Conservation (phyloP, 768 basidiomycete species). For the Amanita pallidorosea region DNA sequence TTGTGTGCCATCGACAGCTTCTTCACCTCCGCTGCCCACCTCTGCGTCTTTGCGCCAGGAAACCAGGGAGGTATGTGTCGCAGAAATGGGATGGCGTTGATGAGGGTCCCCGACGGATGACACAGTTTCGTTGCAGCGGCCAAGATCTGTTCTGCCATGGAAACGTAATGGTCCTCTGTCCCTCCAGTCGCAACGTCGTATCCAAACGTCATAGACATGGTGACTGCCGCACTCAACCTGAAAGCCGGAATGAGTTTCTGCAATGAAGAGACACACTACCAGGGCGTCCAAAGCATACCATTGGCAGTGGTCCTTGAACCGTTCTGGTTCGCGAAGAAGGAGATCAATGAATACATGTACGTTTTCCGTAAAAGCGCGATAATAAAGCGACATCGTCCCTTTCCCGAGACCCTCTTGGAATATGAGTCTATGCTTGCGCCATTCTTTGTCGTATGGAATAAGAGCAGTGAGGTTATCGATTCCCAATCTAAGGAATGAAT, state of each 20-base stretch:
- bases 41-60: background rate
- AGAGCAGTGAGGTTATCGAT: background rate
- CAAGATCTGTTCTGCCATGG: background rate
- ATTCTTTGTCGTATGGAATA: background rate
- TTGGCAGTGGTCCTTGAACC: background rate
- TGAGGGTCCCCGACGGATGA: background rate
- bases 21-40: background rate
- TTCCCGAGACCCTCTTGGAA: constrained; percentile 1
- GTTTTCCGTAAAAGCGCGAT: background rate
- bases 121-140: background rate
- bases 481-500: background rate
- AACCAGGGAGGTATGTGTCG: constrained; percentile 3
- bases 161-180: background rate
- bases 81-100: constrained; percentile 1
- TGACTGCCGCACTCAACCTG: background rate
- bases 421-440: constrained; percentile 1
- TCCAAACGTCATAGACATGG: background rate
- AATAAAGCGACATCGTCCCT: background rate
- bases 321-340: background rate
- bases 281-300: too few species aligned
- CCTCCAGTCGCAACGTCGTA: background rate
- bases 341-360: background rate
- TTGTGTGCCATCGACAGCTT: background rate
- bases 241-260: too few species aligned
- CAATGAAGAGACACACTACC: too few species aligned